phyloP scores from a whole-genome alignment of 2,329 filamentous ascomycete species.

The Ophiosphaerella korrae region DNA sequence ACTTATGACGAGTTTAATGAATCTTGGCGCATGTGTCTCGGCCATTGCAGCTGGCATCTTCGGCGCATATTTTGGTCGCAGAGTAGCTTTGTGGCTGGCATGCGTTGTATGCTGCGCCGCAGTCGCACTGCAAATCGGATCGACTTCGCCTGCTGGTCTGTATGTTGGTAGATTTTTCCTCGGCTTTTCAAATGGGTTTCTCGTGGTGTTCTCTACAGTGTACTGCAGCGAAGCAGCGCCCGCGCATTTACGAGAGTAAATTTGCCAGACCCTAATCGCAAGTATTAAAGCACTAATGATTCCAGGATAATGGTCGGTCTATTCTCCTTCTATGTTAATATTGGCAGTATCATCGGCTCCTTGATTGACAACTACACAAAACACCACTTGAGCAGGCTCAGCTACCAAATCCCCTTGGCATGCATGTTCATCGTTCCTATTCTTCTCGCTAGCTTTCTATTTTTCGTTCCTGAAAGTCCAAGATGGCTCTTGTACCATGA shows the following conservation, averaged over 20 bases:
- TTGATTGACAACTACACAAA: slow-evolving; percentile 38
- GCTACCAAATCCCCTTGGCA: slow-evolving; percentile 54
- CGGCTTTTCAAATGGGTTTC: slow-evolving; percentile 46
- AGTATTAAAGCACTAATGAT: not conserved
- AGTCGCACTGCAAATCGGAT: slow-evolving; percentile 28
- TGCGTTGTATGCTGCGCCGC: slow-evolving; percentile 54
- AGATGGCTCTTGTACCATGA: slow-evolving; percentile 47
- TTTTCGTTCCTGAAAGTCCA: slow-evolving; percentile 44
- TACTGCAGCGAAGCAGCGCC: slow-evolving; percentile 53
- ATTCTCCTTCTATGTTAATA: slow-evolving; percentile 57
- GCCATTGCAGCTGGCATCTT: slow-evolving; percentile 56
- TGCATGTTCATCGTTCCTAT: slow-evolving; percentile 60
- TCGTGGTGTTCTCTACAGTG: slow-evolving; percentile 60
- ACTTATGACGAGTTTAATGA: slow-evolving; percentile 59
- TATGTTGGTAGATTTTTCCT: slow-evolving; percentile 54
- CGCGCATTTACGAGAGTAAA: slow-evolving; percentile 38
- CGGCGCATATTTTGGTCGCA: slow-evolving; percentile 55
- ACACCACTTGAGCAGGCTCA: slow-evolving; percentile 19
- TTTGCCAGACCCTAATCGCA: too few species aligned
- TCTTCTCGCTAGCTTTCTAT: slow-evolving; percentile 49
- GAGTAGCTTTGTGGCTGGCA: slow-evolving; percentile 54
- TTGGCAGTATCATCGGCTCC: slow-evolving; percentile 56
- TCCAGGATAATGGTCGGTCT: slow-evolving; percentile 51
- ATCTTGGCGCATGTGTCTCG: slow-evolving; percentile 57
- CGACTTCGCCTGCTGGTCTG: slow-evolving; percentile 16